These are phyloP conservation scores for Boletus eberwhitei DNA, from an alignment of 768 basidiomycete species.

Conservation along the genomic window DNA sequence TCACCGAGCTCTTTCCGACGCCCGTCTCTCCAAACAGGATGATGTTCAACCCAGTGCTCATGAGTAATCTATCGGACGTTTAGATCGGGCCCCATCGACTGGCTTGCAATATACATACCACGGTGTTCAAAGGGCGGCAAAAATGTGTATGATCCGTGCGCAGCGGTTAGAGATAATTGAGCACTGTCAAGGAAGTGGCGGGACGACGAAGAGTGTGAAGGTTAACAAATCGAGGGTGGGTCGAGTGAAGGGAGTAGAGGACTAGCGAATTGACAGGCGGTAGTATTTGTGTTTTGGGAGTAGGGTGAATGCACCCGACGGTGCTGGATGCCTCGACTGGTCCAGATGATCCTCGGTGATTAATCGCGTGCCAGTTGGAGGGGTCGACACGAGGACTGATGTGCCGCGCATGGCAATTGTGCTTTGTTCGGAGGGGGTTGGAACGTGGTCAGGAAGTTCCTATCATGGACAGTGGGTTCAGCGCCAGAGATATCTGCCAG, in stretches of 20 bases:
- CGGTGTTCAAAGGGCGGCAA: background rate
- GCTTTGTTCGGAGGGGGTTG: background rate
- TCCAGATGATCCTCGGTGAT: slow-evolving; percentile 21
- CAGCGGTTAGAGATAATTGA: background rate
- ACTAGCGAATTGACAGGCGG: background rate
- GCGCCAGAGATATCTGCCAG: background rate
- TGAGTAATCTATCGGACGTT: slow-evolving; percentile 12
- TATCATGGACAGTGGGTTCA: background rate
- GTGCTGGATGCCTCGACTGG: slow-evolving; percentile 11
- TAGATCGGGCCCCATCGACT: slow-evolving; percentile 17
- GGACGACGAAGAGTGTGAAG: background rate
- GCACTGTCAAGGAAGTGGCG: background rate
- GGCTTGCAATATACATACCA: slow-evolving; percentile 7
- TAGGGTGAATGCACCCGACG: background rate
- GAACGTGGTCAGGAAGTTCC: slow-evolving; percentile 13
- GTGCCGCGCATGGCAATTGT: slow-evolving; percentile 1
- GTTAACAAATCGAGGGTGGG: background rate
- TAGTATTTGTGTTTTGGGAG: slow-evolving; percentile 19
- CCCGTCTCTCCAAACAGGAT: slow-evolving; percentile 46
- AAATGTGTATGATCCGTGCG: background rate
- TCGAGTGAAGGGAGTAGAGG: background rate
- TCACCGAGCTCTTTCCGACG: slow-evolving; percentile 34
- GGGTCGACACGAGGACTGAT: slow-evolving; percentile 16
- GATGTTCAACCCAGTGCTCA: slow-evolving; percentile 32
- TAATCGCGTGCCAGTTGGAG: slow-evolving; percentile 9